phyloP scores from a whole-genome alignment of 139 green algal genomes.

The Pedinophyceae sp. region DNA sequence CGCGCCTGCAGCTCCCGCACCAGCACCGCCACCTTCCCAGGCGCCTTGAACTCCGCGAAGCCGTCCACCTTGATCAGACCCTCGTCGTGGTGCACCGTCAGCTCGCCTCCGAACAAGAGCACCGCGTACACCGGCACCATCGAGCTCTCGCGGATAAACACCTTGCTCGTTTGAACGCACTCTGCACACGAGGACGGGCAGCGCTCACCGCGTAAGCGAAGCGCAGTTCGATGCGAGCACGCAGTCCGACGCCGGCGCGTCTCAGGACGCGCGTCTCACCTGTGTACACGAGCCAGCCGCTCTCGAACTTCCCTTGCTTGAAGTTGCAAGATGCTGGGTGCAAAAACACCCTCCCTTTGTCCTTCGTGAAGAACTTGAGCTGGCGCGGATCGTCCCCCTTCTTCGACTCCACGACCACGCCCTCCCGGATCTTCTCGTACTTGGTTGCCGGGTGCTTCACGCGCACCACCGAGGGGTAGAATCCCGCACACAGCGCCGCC shows the following conservation, averaged over 20 bases:
- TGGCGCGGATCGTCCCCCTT: background rate
- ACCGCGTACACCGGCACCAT: background rate
- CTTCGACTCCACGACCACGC: background rate
- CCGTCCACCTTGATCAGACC: constrained; percentile 38
- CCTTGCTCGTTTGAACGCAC: constrained; percentile 1
- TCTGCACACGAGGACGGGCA: background rate
- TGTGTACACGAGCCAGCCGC: constrained; percentile 71
- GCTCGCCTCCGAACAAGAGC: constrained; percentile 7
- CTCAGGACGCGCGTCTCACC: too few relatives aligned
- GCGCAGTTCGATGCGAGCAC: too few relatives aligned
- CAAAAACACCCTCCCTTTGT: background rate
- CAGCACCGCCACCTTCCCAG: constrained; percentile 35
- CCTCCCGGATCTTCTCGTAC: background rate
- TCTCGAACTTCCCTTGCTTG: too few relatives aligned
- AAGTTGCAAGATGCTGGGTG: too few relatives aligned
- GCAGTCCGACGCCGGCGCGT: too few relatives aligned
- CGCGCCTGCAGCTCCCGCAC: constrained; percentile 50
- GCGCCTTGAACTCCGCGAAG: constrained; percentile 47
- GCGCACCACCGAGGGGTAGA: constrained; percentile 80
- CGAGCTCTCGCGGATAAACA: background rate
- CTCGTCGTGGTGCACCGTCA: background rate
- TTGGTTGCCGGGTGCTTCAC: constrained; percentile 45
- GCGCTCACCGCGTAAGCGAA: too few relatives aligned
- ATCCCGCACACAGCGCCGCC: constrained; percentile 48
- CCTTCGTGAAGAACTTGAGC: constrained; percentile 2